Base-by-base conservation (phyloP, 2,329 filamentous ascomycete species). In the Colletotrichum eremochloae region DNA sequence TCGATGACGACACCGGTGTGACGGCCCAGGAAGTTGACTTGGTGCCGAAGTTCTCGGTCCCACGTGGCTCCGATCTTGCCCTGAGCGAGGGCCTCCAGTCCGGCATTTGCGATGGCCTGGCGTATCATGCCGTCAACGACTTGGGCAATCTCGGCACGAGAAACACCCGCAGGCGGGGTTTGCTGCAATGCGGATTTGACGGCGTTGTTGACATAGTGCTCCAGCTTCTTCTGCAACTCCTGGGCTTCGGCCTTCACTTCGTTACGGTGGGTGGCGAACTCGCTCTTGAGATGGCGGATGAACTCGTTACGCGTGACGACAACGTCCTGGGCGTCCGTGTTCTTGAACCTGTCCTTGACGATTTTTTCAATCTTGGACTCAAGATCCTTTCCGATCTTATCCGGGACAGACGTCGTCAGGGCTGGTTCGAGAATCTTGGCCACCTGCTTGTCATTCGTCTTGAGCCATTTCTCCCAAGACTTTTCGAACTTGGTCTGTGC, bases 11-110 rank as follows among this genome's bases (percentile, higher is more conserved):
- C 93, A 6, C 94, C 94, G 24, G 90, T 82, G 5, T 90, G 89
- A 1, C 82, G 77, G 3, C 88, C 87, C 76, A 97, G 92, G 82
- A 91, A 95, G 83, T 98, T 97, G 81, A 95, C 84, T 67, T 88
- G 87, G 65, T 86, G 83, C 67, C 81, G 81, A 33, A 91, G 81
- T 33, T 85, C 79, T 1, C 78, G 76, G 55, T 84, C 81, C 78
- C 83, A 85, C 74, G 85, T 79, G 46, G 80, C 78, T 40, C 83
- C 82, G 63, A 89, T 87, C 63, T 84, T 81, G 66, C 84, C 84
- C 38, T 82, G 81, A 36, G 86, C 84, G 46, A 87, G 76, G 3
- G 84, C 84, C 61, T 85, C 82, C 2, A 90, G 81, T 66, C 86
- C 85, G 29, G 82, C 80, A 46, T 86, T 81, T 6, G 80, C 79